Percentiles rank a stretch among this genome's conserved stretches.
Conservation (phyloP, 2,329 filamentous ascomycete genomes). For the Aspergillus uvarum region DNA sequence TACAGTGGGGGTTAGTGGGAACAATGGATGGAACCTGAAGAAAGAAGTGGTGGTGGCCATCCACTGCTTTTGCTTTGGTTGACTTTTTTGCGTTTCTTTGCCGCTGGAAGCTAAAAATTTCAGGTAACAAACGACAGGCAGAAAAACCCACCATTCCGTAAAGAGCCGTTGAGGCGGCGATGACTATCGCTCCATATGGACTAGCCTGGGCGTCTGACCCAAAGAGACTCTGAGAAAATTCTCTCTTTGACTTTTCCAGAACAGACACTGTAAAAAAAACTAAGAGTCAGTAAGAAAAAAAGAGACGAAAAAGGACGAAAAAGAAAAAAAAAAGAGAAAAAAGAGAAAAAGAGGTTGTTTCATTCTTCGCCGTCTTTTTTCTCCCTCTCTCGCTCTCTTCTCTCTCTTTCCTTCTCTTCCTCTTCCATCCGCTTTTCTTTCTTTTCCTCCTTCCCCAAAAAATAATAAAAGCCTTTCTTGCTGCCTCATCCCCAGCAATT, state of each 20-base stretch:
- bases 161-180: slow-evolving; percentile 15
- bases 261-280: background rate
- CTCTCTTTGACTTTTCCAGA: slow-evolving; percentile 37
- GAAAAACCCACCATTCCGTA: background rate
- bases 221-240: slow-evolving; percentile 18
- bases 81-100: background rate
- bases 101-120: slow-evolving; percentile 5
- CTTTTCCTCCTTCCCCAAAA: slow-evolving; percentile 21
- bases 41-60: too few species aligned
- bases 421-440: slow-evolving; percentile 23
- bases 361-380: slow-evolving; percentile 28
- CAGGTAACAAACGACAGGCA: background rate
- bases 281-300: slow-evolving; percentile 19
- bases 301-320: slow-evolving; percentile 20
- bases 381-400: slow-evolving; percentile 20
- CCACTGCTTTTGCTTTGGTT: background rate
- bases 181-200: slow-evolving; percentile 14
- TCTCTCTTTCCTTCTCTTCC: slow-evolving; percentile 22
- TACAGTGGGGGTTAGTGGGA: too few species aligned
- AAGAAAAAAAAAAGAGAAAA: slow-evolving; percentile 7
- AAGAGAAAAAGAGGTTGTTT: slow-evolving; percentile 13
- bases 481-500: slow-evolving; percentile 23
- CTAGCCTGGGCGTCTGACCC: slow-evolving; percentile 24
- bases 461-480: slow-evolving; percentile 25
- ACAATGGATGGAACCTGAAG: too few species aligned